phyloP scores from a whole-genome alignment of 192 early-diverging fungal genomes.

The Umbelopsis ramanniana region DNA sequence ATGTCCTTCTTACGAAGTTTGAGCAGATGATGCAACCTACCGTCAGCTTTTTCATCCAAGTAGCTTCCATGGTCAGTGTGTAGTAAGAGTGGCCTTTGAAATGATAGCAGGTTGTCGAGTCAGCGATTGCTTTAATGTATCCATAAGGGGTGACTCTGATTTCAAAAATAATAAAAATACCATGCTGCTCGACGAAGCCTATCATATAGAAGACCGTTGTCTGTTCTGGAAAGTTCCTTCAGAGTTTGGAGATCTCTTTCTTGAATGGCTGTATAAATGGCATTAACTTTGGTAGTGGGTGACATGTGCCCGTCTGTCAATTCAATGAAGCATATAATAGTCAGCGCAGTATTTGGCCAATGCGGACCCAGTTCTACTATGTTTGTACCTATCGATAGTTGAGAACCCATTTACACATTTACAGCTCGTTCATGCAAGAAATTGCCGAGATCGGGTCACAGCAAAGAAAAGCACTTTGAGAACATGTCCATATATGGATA shows the following conservation, averaged over 20 bases:
- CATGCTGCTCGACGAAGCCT: slow-evolving; percentile 33
- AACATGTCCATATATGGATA: not conserved
- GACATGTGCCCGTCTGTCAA: slow-evolving; percentile 10
- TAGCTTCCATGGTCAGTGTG: slow-evolving; percentile 43
- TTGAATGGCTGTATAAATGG: slow-evolving; percentile 26
- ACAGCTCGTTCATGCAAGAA: not conserved
- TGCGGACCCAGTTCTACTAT: not conserved
- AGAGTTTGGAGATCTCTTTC: slow-evolving; percentile 32
- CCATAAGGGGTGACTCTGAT: not conserved
- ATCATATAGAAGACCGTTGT: slow-evolving; percentile 30
- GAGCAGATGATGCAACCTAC: slow-evolving; percentile 18
- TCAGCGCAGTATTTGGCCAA: not conserved
- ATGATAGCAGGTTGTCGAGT: not conserved
- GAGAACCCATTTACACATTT: slow-evolving; percentile 12
- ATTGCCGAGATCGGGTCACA: slow-evolving; percentile 24
- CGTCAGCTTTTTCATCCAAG: slow-evolving; percentile 42
- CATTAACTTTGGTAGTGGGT: not conserved
- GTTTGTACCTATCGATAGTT: not conserved
- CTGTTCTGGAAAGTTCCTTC: slow-evolving; percentile 23
- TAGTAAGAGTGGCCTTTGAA: slow-evolving; percentile 42
- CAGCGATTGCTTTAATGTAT: not conserved
- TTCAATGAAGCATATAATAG: no score
- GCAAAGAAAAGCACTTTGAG: slow-evolving; percentile 5
- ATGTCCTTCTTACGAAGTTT: not conserved
- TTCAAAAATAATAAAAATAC: slow-evolving; percentile 20